Percentiles rank a stretch among this genome's conserved stretches.
Evolutionary conservation across 208 protist genomes (phyloP).

Genomic region (Herpetomonas samuelpessoai): DNA sequence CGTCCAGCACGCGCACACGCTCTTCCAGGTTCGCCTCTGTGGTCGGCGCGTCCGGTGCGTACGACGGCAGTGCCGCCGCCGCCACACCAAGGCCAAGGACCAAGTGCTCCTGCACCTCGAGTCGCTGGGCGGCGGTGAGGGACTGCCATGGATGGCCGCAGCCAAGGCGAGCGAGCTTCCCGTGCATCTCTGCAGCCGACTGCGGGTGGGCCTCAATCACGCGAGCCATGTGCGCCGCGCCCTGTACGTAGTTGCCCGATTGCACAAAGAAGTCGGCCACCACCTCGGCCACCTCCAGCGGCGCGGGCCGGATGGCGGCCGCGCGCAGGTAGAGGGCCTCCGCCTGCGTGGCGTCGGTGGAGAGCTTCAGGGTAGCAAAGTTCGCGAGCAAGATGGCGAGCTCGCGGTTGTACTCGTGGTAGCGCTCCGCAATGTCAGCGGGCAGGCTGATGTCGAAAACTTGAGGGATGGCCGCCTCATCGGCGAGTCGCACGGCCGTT

Average conservation of each 20-base stretch:
- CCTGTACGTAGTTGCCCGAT: slow-evolving; percentile 54
- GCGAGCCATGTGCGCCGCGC: slow-evolving; percentile 46
- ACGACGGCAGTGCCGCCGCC: slow-evolving; percentile 2
- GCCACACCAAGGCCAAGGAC: slow-evolving; percentile 39
- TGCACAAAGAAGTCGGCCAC: slow-evolving; percentile 68
- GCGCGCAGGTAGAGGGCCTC: slow-evolving; percentile 58
- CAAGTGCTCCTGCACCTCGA: slow-evolving; percentile 60
- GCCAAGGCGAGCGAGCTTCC: slow-evolving; percentile 38
- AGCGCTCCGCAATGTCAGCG: slow-evolving; percentile 13
- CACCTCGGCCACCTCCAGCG: slow-evolving; percentile 56
- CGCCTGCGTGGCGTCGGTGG: slow-evolving; percentile 23
- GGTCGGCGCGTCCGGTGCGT: slow-evolving; percentile 1
- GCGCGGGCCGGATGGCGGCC: slow-evolving; percentile 34
- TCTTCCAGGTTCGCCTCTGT: slow-evolving; percentile 1
- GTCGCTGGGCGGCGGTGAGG: slow-evolving; percentile 23
- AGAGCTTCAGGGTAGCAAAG: slow-evolving; percentile 61
- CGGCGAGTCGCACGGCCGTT: slow-evolving; percentile 40
- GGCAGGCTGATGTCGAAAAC: slow-evolving; percentile 10
- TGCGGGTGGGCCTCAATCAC: slow-evolving; percentile 28
- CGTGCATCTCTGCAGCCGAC: slow-evolving; percentile 28
- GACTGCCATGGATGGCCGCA: slow-evolving; percentile 43
- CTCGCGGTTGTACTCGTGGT: slow-evolving; percentile 39
- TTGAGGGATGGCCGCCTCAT: slow-evolving; percentile 3
- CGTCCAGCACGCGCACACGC: slow-evolving; percentile 21
- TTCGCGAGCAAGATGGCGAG: slow-evolving; percentile 72